Evolutionary conservation across 768 basidiomycete species (phyloP), one percentile per base, ranked within the genome.

Genomic region (Psilocybe subaeruginosa): DNA sequence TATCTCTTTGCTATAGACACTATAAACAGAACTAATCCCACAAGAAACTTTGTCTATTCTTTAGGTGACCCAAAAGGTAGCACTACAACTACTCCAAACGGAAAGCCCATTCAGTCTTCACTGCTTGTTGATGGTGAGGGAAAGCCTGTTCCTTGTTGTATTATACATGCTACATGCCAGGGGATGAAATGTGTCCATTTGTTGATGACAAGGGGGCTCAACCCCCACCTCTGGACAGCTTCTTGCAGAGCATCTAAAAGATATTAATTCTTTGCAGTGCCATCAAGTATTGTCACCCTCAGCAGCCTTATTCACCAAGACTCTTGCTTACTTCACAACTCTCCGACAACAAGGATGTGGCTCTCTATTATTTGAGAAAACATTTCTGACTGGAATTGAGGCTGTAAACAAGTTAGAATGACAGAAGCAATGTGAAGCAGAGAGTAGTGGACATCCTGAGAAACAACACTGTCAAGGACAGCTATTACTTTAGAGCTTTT

Each of bases 1-100:
- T 52, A 64, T 48, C 27, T 64, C 5, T 57, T 64, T 53, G 12
- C 48, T 1, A 46, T 39, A 23, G 48, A 55, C 43, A 23, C 54
- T 6, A 47, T 50, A 4, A 5, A 12, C 3, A 59, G 62, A 57
- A 23, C 35, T 6, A 59, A 59, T 14, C 63, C 63, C 9, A 19
- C 49, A 12, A 29, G 11, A 14, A 60, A 60, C 23, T 56, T 60
- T 35, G 63, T 33, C n/a, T 64, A 64, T 37, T 64, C 63, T 16
- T 48, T 51, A 47, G 63, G 63, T 1, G 23, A 30, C 4, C 63
- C 58, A 2, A 23, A 43, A 5, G 63, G 63, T 14, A 39, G 27
- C 35, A 56, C 11, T 8, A 35, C 11, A 33, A 27, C 39, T 30
- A 14, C 8, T 39, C 37, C 37, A 39, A 39, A 39, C 14, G 37